phyloP scores from a whole-genome alignment of 1,284 basidiomycete genomes.

The Ceratobasidium sp. region DNA sequence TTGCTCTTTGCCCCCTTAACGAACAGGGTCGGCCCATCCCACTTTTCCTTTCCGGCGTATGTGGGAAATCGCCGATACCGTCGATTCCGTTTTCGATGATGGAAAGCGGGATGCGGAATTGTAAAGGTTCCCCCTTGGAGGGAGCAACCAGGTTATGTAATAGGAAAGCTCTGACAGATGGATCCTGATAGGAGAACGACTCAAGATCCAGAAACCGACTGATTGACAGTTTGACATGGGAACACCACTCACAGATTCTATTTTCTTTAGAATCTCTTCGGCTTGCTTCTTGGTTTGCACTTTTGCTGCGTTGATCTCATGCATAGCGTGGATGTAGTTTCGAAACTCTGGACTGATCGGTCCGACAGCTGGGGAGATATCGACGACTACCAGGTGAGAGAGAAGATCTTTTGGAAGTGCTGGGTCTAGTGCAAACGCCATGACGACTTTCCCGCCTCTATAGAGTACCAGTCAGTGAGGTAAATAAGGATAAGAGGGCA shows the following conservation, averaged over 20 bases:
- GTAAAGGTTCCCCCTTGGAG: slow-evolving; percentile 52
- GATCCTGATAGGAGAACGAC: slow-evolving; percentile 58
- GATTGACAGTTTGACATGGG: not conserved
- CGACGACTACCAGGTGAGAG: slow-evolving; percentile 74
- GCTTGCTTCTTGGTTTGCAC: slow-evolving; percentile 70
- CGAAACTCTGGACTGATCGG: slow-evolving; percentile 69
- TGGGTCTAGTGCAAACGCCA: slow-evolving; percentile 74
- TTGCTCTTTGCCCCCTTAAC: slow-evolving; percentile 81
- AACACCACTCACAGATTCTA: slow-evolving; percentile 66
- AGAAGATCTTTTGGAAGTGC: slow-evolving; percentile 59
- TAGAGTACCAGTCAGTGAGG: too few relatives aligned
- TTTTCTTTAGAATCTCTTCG: slow-evolving; percentile 64
- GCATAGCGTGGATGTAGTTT: slow-evolving; percentile 74
- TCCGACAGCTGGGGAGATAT: slow-evolving; percentile 77
- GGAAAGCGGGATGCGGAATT: slow-evolving; percentile 76
- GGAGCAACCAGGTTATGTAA: slow-evolving; percentile 75
- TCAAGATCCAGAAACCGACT: not conserved
- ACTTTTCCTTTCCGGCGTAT: slow-evolving; percentile 62
- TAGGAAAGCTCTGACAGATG: slow-evolving; percentile 75
- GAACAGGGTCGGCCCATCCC: slow-evolving; percentile 71
- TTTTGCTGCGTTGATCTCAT: slow-evolving; percentile 63
- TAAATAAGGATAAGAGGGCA: too few relatives aligned
- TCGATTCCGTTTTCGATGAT: slow-evolving; percentile 67
- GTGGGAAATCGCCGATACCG: slow-evolving; percentile 79
- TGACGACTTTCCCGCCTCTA: slow-evolving; percentile 91